A percentile compares a stretch with the other conserved stretches of the same genome.
These are phyloP conservation scores for Schizothecium vesticola DNA, from an alignment of 495 filamentous ascomycete species.

Conservation along the genomic window DNA sequence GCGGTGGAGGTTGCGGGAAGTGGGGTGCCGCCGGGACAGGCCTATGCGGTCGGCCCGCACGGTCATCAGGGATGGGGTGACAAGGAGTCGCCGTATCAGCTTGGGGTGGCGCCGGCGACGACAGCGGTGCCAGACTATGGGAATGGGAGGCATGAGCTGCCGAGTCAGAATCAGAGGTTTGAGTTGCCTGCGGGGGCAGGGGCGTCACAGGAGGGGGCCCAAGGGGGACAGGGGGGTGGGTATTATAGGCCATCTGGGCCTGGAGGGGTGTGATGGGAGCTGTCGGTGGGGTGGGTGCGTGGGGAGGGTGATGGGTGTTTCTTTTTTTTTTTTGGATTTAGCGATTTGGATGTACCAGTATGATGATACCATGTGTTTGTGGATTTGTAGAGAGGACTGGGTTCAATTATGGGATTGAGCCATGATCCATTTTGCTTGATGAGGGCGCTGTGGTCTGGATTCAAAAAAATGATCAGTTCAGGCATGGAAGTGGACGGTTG, in stretches of 20 bases:
- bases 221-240: not conserved
- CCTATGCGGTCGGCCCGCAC: too few relatives aligned
- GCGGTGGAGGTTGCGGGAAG: too few relatives aligned
- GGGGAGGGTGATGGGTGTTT: too few relatives aligned
- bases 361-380: not conserved
- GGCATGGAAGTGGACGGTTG: too few relatives aligned
- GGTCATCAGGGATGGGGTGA: too few relatives aligned
- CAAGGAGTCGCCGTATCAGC: not conserved
- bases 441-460: too few relatives aligned
- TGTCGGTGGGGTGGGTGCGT: not conserved
- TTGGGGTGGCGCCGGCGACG: not conserved
- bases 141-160: not conserved
- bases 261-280: not conserved
- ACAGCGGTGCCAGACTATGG: too few relatives aligned
- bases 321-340: not conserved
- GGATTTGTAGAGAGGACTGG: not conserved
- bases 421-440: too few relatives aligned
- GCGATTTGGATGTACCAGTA: not conserved
- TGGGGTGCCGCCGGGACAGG: too few relatives aligned
- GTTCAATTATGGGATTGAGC: too few relatives aligned
- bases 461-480: too few relatives aligned
- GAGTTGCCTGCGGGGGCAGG: not conserved
- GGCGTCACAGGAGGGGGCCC: too few relatives aligned
- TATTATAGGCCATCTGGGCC: not conserved
- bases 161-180: not conserved